These are phyloP conservation scores for Epichloe coenophiala DNA, from an alignment of 2,329 filamentous ascomycete species.

Conservation along the genomic window DNA sequence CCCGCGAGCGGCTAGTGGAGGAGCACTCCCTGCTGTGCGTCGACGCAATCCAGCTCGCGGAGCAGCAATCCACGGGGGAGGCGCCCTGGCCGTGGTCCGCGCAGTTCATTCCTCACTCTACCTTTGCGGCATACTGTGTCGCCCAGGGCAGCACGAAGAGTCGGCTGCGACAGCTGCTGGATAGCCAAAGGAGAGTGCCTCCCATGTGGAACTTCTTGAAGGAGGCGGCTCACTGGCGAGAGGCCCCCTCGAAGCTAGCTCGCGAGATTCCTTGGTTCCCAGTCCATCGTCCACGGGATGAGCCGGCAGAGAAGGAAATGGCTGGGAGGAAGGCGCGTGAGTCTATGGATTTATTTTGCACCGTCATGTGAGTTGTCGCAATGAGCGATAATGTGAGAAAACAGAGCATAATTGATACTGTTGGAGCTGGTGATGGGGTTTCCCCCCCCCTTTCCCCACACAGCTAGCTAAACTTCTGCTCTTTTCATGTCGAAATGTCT, in stretches of 20 bases:
- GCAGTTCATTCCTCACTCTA: not conserved
- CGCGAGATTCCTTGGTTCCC: not conserved
- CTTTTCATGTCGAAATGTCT: no score
- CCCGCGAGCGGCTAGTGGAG: no score
- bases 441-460: no score
- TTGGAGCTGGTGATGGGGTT: no score
- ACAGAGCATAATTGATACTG: no score
- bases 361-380: not conserved
- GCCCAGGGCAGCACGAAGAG: not conserved
- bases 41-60: no score
- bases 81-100: no score
- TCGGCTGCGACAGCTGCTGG: not conserved
- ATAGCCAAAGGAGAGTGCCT: not conserved
- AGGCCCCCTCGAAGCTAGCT: not conserved
- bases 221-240: not conserved
- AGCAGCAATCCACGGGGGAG: no score
- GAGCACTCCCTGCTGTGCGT: no score
- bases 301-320: not conserved
- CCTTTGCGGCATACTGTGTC: not conserved
- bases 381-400: no score
- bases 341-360: not conserved
- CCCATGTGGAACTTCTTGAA: not conserved
- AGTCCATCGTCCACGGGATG: not conserved
- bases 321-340: not conserved
- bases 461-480: no score